phyloP scores from a whole-genome alignment of 768 basidiomycete genomes.

The Leccinellum luteum region DNA sequence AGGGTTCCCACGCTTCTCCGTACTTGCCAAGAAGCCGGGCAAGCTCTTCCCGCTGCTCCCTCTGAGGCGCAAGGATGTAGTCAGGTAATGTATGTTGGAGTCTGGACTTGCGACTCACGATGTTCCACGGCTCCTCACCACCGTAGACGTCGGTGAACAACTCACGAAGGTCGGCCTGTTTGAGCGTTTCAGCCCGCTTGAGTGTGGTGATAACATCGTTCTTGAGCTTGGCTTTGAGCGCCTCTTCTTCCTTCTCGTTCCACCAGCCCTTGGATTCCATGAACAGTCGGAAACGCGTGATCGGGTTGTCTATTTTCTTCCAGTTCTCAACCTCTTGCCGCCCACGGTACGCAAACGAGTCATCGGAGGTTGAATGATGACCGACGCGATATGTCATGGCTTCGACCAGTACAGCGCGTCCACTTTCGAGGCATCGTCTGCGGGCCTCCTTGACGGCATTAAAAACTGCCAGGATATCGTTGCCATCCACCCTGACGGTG shows the following conservation, averaged over 20 bases:
- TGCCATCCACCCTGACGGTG: conserved; percentile 91
- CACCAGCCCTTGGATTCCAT: conserved; percentile 87
- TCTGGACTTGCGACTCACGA: conserved; percentile 50
- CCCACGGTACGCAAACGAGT: conserved; percentile 90
- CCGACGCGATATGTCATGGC: conserved; percentile 93
- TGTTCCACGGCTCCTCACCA: conserved; percentile 79
- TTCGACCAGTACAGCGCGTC: conserved; percentile 81
- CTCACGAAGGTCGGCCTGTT: conserved; percentile 68
- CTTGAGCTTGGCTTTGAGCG: conserved; percentile 64
- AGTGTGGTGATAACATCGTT: conserved; percentile 77
- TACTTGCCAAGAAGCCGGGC: conserved; percentile 76
- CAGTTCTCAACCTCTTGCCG: conserved; percentile 89
- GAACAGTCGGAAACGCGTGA: conserved; percentile 79
- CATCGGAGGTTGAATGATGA: conserved; percentile 95
- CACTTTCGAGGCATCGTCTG: conserved; percentile 66
- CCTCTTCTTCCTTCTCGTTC: conserved; percentile 70
- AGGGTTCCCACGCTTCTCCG: conserved; percentile 82
- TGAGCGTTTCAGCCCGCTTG: conserved; percentile 68
- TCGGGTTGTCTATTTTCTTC: conserved; percentile 88
- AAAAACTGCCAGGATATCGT: conserved; percentile 85
- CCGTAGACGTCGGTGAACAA: conserved; percentile 88
- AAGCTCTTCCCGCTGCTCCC: conserved; percentile 82
- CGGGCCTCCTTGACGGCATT: conserved; percentile 71
- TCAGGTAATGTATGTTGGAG: not conserved
- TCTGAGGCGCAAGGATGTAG: conserved; percentile 40